phyloP scores from a whole-genome alignment of 306 rosid genomes.

The Styphnolobium japonicum region DNA sequence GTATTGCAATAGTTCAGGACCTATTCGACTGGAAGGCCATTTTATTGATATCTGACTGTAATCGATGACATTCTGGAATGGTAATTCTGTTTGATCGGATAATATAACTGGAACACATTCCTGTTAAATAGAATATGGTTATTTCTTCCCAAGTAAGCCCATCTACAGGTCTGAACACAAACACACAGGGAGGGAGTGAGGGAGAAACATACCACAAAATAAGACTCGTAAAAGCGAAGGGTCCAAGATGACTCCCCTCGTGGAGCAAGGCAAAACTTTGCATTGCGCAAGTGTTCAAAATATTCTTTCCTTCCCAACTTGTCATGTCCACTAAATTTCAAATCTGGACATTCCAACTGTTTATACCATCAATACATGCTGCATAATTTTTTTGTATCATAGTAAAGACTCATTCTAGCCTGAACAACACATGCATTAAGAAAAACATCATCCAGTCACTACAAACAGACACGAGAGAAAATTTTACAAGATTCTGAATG shows the following conservation, averaged over 20 bases:
- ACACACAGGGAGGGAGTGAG: background rate
- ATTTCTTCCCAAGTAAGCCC: constrained; percentile 3
- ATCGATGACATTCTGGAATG: constrained; percentile 91
- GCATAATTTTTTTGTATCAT: constrained; percentile 21
- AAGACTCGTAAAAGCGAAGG: constrained; percentile 91
- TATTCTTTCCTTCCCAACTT: constrained; percentile 80
- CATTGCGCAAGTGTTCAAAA: constrained; percentile 80
- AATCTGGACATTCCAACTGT: constrained; percentile 97
- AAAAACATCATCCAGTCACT: background rate
- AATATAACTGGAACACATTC: constrained; percentile 92
- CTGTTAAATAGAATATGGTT: constrained; percentile 41
- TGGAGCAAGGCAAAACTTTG: constrained; percentile 94
- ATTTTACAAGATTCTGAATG: background rate
- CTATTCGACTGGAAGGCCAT: constrained; percentile 88
- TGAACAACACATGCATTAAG: constrained; percentile 12
- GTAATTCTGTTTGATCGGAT: constrained; percentile 85
- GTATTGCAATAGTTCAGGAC: constrained; percentile 80
- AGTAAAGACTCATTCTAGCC: constrained; percentile 9
- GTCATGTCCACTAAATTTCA: constrained; percentile 80
- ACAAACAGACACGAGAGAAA: background rate
- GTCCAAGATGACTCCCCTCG: constrained; percentile 99
- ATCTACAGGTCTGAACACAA: background rate
- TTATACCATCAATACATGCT: constrained; percentile 45
- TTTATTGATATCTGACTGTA: constrained; percentile 85
- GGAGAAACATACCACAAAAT: constrained; percentile 74